Conservation (phyloP, 768 basidiomycete genomes). For the Xanthoconium purpureum region DNA sequence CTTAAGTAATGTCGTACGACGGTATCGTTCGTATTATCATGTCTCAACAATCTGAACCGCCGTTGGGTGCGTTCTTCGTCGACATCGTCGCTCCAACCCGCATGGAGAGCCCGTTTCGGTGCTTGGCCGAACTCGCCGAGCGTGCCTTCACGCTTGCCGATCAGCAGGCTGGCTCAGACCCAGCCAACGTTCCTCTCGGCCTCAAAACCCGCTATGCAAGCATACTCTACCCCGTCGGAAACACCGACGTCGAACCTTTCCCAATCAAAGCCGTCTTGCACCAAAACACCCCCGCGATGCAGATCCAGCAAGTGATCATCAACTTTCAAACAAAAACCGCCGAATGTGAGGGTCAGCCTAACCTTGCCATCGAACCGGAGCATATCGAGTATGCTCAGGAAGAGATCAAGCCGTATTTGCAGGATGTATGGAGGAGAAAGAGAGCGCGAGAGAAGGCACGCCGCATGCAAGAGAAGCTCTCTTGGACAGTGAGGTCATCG, state of each 20-base stretch:
- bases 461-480: background rate
- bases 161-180: background rate
- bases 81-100: constrained; percentile 6
- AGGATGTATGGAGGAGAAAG: constrained; percentile 9
- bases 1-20: background rate
- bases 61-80: constrained; percentile 14
- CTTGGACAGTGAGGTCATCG: constrained; percentile 12
- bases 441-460: constrained; percentile 1
- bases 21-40: background rate
- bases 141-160: constrained; percentile 16
- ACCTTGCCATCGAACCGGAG: constrained; percentile 17
- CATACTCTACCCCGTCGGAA: constrained; percentile 13
- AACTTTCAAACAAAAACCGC: constrained; percentile 18
- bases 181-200: background rate
- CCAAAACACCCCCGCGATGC: constrained; percentile 7
- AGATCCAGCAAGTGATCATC: constrained; percentile 12
- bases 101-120: constrained; percentile 3
- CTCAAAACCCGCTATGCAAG: constrained; percentile 14
- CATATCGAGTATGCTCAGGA: constrained; percentile 16
- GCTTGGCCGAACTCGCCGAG: constrained; percentile 19
- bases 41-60: constrained; percentile 10
- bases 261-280: constrained; percentile 17
- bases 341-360: constrained; percentile 10
- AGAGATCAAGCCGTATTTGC: constrained; percentile 15
- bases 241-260: background rate